A percentile compares a stretch with the other conserved stretches of the same genome.
Evolutionary conservation across 2,329 filamentous ascomycete species (phyloP).

Genomic region (Acephala macrosclerotiorum): DNA sequence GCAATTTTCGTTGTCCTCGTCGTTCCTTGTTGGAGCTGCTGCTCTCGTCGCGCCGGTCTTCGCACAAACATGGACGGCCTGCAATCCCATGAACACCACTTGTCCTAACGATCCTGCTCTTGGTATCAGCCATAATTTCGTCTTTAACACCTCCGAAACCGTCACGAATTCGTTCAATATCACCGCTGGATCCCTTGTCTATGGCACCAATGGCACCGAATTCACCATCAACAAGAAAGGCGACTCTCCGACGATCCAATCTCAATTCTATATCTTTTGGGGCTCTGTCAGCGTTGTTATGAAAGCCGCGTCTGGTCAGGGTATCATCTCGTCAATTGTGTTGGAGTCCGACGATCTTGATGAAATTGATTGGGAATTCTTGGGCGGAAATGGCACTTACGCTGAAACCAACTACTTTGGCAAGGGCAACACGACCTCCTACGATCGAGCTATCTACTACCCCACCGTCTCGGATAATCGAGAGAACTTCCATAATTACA

Average conservation of each 20-base stretch:
- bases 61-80: constrained; percentile 81
- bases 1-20: constrained; percentile 27
- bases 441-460: constrained; percentile 72
- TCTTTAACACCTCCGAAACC: constrained; percentile 67
- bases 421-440: constrained; percentile 76
- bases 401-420: constrained; percentile 80
- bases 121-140: constrained; percentile 65
- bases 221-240: constrained; percentile 76
- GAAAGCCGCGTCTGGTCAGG: constrained; percentile 76
- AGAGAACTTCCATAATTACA: constrained; percentile 72
- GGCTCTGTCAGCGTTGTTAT: constrained; percentile 80
- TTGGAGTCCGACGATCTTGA: constrained; percentile 85
- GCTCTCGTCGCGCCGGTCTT: constrained; percentile 49
- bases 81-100: constrained; percentile 75
- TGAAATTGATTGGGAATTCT: constrained; percentile 88
- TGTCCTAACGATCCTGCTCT: constrained; percentile 79
- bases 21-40: constrained; percentile 31
- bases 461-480: constrained; percentile 61
- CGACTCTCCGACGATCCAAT: constrained; percentile 80
- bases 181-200: constrained; percentile 70
- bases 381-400: constrained; percentile 69
- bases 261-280: constrained; percentile 87
- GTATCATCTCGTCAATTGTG: constrained; percentile 84
- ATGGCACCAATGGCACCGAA: constrained; percentile 68
- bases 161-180: constrained; percentile 69